A percentile compares a stretch with the other conserved stretches of the same genome.
phyloP scores from a whole-genome alignment of 2,329 filamentous ascomycete species.

The Phaeosphaeria sp. region DNA sequence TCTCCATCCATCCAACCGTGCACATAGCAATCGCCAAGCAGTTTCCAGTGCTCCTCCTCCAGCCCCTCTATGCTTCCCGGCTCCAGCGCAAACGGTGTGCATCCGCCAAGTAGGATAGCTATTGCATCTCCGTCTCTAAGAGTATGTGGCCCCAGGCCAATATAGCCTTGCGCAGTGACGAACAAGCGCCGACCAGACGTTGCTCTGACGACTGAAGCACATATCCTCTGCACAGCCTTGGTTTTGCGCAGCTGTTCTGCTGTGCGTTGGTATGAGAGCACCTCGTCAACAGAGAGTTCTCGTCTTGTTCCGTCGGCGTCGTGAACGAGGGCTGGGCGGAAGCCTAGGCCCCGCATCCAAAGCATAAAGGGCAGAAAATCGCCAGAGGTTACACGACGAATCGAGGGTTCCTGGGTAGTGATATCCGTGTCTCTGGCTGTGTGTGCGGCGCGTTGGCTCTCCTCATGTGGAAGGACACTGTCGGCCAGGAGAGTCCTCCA shows the following conservation, averaged over 20 bases:
- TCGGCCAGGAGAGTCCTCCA: slow-evolving; percentile 1
- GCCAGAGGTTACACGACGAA: too few species aligned
- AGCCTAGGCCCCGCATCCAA: too few species aligned
- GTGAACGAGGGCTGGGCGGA: too few species aligned
- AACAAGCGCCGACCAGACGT: slow-evolving; percentile 7
- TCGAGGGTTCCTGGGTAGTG: too few species aligned
- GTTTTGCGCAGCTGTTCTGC: background rate
- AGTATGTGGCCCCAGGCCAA: slow-evolving; percentile 6
- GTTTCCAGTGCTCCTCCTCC: background rate
- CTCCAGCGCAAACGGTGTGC: background rate
- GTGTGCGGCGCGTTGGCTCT: too few species aligned
- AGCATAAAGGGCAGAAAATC: too few species aligned
- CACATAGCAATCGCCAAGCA: slow-evolving; percentile 13
- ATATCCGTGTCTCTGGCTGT: too few species aligned
- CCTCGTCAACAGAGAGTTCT: too few species aligned
- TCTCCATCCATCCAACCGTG: slow-evolving; percentile 12
- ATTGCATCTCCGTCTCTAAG: too few species aligned
- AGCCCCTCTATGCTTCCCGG: background rate
- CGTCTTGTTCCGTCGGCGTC: too few species aligned
- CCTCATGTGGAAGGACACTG: background rate
- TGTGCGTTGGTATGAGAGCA: too few species aligned
- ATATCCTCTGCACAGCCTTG: background rate
- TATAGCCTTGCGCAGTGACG: slow-evolving; percentile 1
- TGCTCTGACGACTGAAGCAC: slow-evolving; percentile 2
- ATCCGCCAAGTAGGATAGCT: too few species aligned